Evolutionary conservation across 2,329 filamentous ascomycete species (phyloP).

Genomic region (Domatiomyces catenatus): DNA sequence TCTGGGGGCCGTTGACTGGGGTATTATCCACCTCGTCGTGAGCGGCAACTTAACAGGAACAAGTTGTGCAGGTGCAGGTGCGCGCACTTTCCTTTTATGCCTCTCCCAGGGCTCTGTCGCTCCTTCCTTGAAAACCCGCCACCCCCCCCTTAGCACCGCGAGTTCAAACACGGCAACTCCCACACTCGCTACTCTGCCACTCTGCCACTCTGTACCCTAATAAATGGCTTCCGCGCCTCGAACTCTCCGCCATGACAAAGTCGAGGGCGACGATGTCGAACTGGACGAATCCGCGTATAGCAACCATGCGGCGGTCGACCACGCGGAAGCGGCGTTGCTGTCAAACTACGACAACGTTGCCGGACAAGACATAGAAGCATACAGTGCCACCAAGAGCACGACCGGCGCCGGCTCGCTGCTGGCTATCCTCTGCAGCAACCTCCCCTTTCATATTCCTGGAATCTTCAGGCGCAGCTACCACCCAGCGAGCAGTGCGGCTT

Average conservation of each 20-base stretch:
- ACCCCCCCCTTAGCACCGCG: too few relatives aligned
- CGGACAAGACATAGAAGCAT: not conserved
- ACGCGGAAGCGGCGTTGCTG: not conserved
- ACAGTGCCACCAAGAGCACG: not conserved
- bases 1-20: not conserved
- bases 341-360: not conserved
- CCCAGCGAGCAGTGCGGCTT: not conserved
- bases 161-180: not conserved
- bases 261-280: not conserved
- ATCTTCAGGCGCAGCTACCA: not conserved
- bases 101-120: not conserved
- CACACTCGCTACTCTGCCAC: not conserved
- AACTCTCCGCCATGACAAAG: not conserved
- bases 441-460: not conserved
- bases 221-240: not conserved
- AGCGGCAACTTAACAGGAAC: not conserved
- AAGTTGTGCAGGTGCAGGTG: not conserved
- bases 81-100: not conserved
- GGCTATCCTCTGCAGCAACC: not conserved
- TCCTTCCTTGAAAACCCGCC: not conserved
- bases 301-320: too few relatives aligned
- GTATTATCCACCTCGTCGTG: not conserved
- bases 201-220: not conserved
- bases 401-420: not conserved
- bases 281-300: not conserved